These are phyloP conservation scores for Sporothrix dimorphospora DNA, from an alignment of 2,329 filamentous ascomycete genomes.

Conservation along the genomic window DNA sequence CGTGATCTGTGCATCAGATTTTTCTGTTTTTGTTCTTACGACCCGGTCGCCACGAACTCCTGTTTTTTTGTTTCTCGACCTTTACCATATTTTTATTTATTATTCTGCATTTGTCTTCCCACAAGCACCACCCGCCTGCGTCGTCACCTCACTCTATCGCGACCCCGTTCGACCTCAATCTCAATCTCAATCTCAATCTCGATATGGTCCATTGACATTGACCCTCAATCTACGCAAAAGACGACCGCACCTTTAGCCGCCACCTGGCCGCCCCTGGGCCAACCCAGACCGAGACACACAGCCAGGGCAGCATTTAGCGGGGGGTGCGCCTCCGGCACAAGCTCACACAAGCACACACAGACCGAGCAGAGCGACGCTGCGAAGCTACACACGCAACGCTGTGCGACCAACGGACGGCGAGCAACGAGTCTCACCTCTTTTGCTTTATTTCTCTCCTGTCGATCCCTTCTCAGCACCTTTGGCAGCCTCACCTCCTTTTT, in stretches of 20 bases:
- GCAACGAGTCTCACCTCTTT: not conserved
- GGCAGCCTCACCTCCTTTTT: not conserved
- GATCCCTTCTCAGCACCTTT: not conserved
- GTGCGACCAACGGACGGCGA: slow-evolving; percentile 16
- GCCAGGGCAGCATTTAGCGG: slow-evolving; percentile 21
- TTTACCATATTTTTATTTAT: not conserved
- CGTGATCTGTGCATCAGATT: slow-evolving; percentile 5
- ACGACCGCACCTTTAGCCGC: not conserved
- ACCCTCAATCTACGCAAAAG: not conserved
- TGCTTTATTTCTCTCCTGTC: not conserved
- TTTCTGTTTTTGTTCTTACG: not conserved
- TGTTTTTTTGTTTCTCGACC: not conserved
- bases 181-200: not conserved
- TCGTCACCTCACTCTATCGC: not conserved
- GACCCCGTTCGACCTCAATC: not conserved
- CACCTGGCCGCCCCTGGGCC: not conserved
- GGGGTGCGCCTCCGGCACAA: slow-evolving; percentile 15
- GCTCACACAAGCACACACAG: not conserved
- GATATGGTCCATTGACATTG: slow-evolving; percentile 6
- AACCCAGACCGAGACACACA: slow-evolving; percentile 20
- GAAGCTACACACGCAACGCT: slow-evolving; percentile 12
- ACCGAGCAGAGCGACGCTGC: not conserved
- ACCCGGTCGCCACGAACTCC: not conserved
- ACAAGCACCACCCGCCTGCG: not conserved
- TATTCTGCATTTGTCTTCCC: not conserved